Conservation (phyloP, 495 filamentous ascomycete species). For the Terfezia claveryi region DNA sequence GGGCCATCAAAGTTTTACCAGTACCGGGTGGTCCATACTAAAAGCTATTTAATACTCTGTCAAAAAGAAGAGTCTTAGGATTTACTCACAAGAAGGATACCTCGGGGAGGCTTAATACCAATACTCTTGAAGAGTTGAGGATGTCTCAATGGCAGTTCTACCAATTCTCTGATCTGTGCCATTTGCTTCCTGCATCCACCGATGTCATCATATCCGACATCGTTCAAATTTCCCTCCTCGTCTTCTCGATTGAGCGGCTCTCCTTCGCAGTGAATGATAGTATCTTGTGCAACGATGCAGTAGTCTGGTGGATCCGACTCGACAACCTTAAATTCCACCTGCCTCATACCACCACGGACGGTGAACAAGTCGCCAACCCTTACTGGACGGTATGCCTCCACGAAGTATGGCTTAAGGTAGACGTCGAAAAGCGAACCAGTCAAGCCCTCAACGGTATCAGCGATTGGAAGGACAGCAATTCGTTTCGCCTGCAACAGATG, state of each 20-base stretch:
- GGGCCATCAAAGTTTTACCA: constrained; percentile 97
- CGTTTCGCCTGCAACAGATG: constrained; percentile 60
- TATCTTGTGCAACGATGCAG: constrained; percentile 95
- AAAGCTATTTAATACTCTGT: not conserved
- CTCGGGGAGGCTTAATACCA: constrained; percentile 96
- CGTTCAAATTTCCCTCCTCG: constrained; percentile 95
- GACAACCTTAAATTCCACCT: constrained; percentile 98
- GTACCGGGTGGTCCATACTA: constrained; percentile 86
- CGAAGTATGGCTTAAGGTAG: constrained; percentile 98
- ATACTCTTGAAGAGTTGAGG: constrained; percentile 99
- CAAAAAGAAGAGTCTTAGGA: not conserved
- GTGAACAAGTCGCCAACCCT: constrained; percentile 94
- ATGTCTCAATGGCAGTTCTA: constrained; percentile 87
- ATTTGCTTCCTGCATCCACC: constrained; percentile 99
- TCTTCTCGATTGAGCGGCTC: constrained; percentile 97
- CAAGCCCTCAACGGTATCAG: constrained; percentile 90
- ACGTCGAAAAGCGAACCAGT: constrained; percentile 97
- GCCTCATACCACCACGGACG: constrained; percentile 89
- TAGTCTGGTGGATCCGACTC: constrained; percentile 96
- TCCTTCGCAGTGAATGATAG: constrained; percentile 95
- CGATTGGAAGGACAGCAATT: constrained; percentile 93
- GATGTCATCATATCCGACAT: constrained; percentile 97
- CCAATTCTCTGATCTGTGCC: constrained; percentile 96
- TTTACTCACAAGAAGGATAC: constrained; percentile 53
- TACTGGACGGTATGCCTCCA: constrained; percentile 91